Evolutionary conservation across 352 stramenopile genomes (phyloP).

Genomic region (Pilasporangium apinafurcum): DNA sequence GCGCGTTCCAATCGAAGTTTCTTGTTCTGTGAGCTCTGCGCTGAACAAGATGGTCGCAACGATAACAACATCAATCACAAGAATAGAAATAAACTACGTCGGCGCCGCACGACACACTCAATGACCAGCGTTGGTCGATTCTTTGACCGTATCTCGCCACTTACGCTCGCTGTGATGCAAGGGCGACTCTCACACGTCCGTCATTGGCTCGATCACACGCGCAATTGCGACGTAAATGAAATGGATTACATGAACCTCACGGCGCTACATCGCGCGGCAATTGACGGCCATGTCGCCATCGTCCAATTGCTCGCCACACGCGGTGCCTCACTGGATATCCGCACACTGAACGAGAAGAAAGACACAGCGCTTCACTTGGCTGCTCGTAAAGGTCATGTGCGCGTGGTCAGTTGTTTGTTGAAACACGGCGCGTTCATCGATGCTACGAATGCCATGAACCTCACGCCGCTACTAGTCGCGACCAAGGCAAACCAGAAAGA

Average conservation of each 20-base stretch:
- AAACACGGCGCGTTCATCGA: constrained; percentile 20
- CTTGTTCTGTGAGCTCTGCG: no score
- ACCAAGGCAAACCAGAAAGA: constrained; percentile 21
- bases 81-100: no score
- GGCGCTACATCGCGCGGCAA: constrained; percentile 8
- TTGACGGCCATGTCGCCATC: constrained; percentile 15
- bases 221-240: constrained; percentile 5
- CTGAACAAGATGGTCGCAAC: no score
- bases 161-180: constrained; percentile 10
- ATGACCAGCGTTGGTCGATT: no score
- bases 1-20: no score
- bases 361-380: constrained; percentile 36
- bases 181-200: constrained; percentile 11
- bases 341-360: constrained; percentile 5
- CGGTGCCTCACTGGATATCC: constrained; percentile 14
- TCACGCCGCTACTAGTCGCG: constrained; percentile 24
- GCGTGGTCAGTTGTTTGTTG: constrained; percentile 20
- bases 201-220: constrained; percentile 15
- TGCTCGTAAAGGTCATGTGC: constrained; percentile 14
- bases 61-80: no score
- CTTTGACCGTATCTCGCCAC: not conserved
- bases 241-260: constrained; percentile 6
- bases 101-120: not conserved
- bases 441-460: constrained; percentile 12
- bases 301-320: constrained; percentile 17